phyloP scores from a whole-genome alignment of 1,139 yeast genomes.

The Yamadazyma diospyri region DNA sequence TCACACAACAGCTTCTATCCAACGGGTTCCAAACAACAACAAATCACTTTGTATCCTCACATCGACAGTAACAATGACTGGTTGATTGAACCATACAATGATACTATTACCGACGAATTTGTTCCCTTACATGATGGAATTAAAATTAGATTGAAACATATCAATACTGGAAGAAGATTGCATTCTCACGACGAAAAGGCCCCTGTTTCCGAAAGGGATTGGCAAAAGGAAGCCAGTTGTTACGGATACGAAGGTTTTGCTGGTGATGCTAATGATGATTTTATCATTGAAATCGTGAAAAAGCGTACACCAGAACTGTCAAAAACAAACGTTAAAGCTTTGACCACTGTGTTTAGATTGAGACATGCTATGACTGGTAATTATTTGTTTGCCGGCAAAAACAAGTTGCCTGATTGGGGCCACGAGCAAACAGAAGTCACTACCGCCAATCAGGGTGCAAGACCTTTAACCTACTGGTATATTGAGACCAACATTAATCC shows the following conservation, averaged over 20 bases:
- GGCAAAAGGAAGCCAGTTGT: constrained; percentile 93
- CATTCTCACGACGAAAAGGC: constrained; percentile 97
- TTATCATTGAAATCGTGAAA: constrained; percentile 80
- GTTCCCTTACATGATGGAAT: constrained; percentile 72
- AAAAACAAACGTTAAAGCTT: constrained; percentile 63
- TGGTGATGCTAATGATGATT: constrained; percentile 96
- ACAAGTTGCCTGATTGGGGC: constrained; percentile 92
- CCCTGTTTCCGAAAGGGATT: constrained; percentile 87
- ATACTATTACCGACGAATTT: constrained; percentile 47
- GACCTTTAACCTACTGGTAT: constrained; percentile 79
- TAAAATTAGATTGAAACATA: constrained; percentile 75
- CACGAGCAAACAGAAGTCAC: constrained; percentile 97
- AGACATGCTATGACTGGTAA: constrained; percentile 90
- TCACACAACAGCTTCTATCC: constrained; percentile 85
- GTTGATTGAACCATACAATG: constrained; percentile 69
- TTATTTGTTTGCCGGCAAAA: constrained; percentile 80
- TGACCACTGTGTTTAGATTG: constrained; percentile 81
- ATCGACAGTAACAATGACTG: constrained; percentile 85
- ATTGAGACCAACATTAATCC: constrained; percentile 70
- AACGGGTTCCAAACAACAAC: constrained; percentile 94
- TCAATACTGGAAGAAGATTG: constrained; percentile 68
- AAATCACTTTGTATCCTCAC: constrained; percentile 90
- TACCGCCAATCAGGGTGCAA: constrained; percentile 77
- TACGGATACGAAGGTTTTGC: constrained; percentile 89
- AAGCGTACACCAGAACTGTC: constrained; percentile 55